Base-by-base conservation (phyloP, 331 rosid species). In the Spiraea crenata region DNA sequence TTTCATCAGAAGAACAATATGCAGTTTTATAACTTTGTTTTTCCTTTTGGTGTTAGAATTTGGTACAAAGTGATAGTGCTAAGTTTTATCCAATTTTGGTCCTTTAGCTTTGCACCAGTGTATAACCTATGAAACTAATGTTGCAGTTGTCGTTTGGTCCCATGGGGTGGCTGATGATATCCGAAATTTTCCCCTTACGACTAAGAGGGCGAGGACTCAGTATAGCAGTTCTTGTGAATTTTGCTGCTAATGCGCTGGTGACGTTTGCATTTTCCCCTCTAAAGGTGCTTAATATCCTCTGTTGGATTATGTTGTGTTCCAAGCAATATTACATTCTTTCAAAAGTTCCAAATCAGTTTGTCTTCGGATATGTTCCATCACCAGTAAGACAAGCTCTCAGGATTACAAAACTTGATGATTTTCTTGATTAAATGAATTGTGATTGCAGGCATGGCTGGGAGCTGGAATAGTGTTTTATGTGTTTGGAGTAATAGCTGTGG, bases 161-260 rank as follows among this genome's bases (percentile, higher is more conserved):
- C 65, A 95, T 95, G 55, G 96, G 99, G 44, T 95, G 99, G 99
- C 87, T 95, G 65, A 87, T 95, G 99, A 89, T 95, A 81, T 89
- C 99, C 16, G 99, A 95, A 84, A 17, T 95, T 50, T 95, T 95
- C 70, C 99, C 99, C 20, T 80, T 95, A 77, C 87, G 99, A 35
- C 56, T 85, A 34, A 83, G 99, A 84, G 97, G 99, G 10, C 84
- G 89, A 51, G 99, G 97, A 78, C 96, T 95, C 20, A 80, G 99
- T 77, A 62, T 95, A 76, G 96, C 99, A 9, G 97, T 95, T 69
- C 96, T 95, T 5, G 84, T 95, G 54, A 95, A 95, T 75, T 95
- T 95, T 42, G 95, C 86, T 25, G 83, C 99, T 37, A 95, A 95
- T 73, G 96, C 99, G 4, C 69, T 91, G 6, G 97, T 95, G 38